Percentiles rank a stretch among this genome's conserved stretches.
Conservation (phyloP, 2,329 filamentous ascomycete species). For the Fusarium fracticaudum region DNA sequence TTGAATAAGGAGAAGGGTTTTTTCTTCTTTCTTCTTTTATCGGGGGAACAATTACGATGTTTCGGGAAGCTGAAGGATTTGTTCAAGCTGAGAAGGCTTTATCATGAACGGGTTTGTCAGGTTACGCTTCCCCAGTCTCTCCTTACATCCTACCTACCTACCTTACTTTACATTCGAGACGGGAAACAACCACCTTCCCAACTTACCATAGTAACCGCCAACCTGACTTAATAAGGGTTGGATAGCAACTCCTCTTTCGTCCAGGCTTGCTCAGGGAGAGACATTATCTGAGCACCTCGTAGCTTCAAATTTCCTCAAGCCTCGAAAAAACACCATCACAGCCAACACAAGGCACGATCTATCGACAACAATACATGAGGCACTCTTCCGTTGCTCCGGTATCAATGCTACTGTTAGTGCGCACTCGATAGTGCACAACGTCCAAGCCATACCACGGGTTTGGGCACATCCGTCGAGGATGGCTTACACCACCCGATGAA, state of each 20-base stretch:
- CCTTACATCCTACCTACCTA: neutral
- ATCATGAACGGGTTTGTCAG: neutral
- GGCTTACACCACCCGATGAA: neutral
- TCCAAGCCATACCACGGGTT: neutral
- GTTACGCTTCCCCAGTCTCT: neutral
- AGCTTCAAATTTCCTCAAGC: neutral
- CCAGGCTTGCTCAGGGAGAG: neutral
- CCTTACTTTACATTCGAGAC: neutral
- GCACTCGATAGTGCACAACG: neutral
- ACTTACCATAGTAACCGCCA: neutral
- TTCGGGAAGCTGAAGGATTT: neutral
- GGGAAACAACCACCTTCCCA: neutral
- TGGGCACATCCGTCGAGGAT: neutral
- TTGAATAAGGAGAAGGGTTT: neutral
- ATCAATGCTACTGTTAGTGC: neutral
- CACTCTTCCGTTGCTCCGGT: neutral
- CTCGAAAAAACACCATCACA: neutral
- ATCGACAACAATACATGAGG: neutral
- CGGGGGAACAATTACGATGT: no score
- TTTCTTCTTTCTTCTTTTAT: neutral
- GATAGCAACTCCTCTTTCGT: neutral
- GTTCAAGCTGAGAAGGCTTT: neutral
- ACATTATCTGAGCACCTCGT: neutral
- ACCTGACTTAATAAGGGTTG: neutral
- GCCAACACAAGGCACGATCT: neutral